Evolutionary conservation across 192 early-diverging fungal genomes (phyloP).

Genomic region (Backusella circina): DNA sequence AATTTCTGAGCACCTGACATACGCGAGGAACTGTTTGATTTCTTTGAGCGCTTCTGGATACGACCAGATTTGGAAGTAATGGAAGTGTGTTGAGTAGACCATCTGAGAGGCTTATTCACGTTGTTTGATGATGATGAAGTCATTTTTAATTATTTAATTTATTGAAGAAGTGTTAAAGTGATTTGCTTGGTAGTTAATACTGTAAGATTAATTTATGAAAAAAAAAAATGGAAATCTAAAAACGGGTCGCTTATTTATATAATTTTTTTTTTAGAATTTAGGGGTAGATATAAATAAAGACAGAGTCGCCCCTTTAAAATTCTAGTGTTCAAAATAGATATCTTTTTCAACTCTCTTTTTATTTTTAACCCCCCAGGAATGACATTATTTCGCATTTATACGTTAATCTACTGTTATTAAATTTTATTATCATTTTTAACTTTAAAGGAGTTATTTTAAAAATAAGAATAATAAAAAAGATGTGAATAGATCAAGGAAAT

Average conservation of each 20-base stretch:
- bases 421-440: background rate
- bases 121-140: background rate
- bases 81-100: background rate
- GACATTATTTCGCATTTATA: background rate
- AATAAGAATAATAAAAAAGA: background rate
- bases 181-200: background rate
- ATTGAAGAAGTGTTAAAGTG: background rate
- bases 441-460: background rate
- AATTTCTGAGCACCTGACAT: background rate
- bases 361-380: background rate
- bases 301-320: background rate
- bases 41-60: slow-evolving; percentile 5
- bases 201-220: background rate
- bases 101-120: slow-evolving; percentile 5
- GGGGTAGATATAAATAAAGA: background rate
- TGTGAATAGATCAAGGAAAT: background rate
- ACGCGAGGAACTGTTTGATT: background rate
- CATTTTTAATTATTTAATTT: background rate
- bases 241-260: slow-evolving; percentile 1
- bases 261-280: background rate
- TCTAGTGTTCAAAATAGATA: slow-evolving; percentile 1
- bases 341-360: background rate
- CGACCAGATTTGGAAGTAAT: background rate
- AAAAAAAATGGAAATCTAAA: background rate
- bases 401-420: background rate